phyloP scores from a whole-genome alignment of 306 rosid genomes.

The Canavalia ensiformis region DNA sequence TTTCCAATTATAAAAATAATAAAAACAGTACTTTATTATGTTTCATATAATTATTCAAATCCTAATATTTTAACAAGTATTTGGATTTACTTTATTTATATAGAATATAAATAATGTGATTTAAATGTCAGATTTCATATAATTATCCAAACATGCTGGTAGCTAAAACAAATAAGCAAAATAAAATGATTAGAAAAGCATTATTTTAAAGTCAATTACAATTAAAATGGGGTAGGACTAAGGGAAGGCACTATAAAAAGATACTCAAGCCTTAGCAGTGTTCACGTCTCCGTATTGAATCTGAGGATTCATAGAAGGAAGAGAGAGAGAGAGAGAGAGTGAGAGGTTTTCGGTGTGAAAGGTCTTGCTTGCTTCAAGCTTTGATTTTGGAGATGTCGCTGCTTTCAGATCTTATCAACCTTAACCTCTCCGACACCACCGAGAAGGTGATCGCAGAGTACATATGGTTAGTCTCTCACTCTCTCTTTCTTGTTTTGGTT shows the following conservation, averaged over 20 bases:
- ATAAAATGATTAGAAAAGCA: too few species aligned
- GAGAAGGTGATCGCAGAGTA: slow-evolving; percentile 75
- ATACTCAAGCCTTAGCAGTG: background rate
- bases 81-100: too few species aligned
- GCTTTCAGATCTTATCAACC: slow-evolving; percentile 73
- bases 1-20: background rate
- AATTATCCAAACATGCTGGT: too few species aligned
- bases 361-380: background rate
- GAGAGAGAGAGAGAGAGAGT: background rate
- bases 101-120: too few species aligned
- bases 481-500: background rate
- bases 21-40: background rate
- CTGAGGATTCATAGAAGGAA: slow-evolving; percentile 31
- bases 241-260: background rate
- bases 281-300: background rate
- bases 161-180: background rate
- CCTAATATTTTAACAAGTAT: background rate
- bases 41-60: background rate
- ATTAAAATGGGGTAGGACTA: background rate
- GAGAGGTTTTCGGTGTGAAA: background rate
- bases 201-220: background rate
- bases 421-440: slow-evolving; percentile 60
- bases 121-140: too few species aligned
- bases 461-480: slow-evolving; percentile 60
- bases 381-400: slow-evolving; percentile 51